Conservation (phyloP, 2,329 filamentous ascomycete genomes). For the Niveomyces coronatus region DNA sequence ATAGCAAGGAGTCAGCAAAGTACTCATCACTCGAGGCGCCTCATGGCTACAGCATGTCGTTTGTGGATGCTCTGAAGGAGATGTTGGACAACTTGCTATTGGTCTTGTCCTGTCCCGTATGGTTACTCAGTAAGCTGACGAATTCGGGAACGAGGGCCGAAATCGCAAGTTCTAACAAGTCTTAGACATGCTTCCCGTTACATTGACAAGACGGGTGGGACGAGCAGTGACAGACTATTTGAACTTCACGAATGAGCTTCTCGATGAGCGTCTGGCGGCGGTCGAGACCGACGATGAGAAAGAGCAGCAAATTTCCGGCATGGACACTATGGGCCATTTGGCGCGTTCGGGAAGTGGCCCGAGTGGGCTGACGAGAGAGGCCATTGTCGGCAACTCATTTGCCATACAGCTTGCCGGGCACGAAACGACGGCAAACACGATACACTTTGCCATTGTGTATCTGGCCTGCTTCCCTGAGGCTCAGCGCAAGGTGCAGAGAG, state of each 20-base stretch:
- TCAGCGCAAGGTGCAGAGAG: conserved; percentile 57
- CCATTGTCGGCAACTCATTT: conserved; percentile 65
- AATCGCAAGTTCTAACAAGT: conserved; percentile 9
- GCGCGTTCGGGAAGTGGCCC: conserved; percentile 28
- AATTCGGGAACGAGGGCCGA: not conserved
- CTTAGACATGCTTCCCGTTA: conserved; percentile 36
- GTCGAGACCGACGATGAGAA: conserved; percentile 23
- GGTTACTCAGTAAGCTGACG: conserved; percentile 37
- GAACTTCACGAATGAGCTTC: conserved; percentile 59
- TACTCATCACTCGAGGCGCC: conserved; percentile 36
- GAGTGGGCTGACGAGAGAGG: conserved; percentile 42
- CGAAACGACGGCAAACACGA: conserved; percentile 67
- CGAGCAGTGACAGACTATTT: conserved; percentile 52
- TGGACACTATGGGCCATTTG: conserved; percentile 44
- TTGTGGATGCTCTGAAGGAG: conserved; percentile 50
- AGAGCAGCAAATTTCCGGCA: conserved; percentile 30
- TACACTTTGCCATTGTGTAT: conserved; percentile 60
- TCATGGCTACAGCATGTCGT: conserved; percentile 51
- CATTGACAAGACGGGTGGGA: conserved; percentile 39
- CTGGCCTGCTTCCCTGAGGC: conserved; percentile 54
- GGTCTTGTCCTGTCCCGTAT: conserved; percentile 48
- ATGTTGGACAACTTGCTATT: conserved; percentile 54
- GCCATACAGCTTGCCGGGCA: conserved; percentile 64
- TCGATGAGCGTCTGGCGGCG: conserved; percentile 46
- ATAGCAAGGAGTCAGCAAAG: conserved; percentile 36